Evolutionary conservation across 2,329 filamentous ascomycete genomes (phyloP), one percentile per base, ranked within the genome.

Genomic region (Bisporella sp.): DNA sequence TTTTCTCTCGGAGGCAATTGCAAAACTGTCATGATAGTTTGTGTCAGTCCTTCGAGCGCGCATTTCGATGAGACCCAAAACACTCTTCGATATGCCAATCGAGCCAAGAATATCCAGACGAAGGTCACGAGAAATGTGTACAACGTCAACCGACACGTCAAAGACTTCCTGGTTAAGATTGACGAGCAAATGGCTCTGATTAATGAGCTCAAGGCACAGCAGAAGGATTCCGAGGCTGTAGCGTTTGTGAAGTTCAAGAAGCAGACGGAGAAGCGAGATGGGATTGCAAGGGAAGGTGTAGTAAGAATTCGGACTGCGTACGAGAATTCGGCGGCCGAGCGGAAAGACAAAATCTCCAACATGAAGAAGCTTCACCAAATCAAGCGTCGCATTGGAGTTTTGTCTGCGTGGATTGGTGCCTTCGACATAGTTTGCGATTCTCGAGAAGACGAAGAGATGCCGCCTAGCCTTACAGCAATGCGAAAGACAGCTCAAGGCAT

Each of bases 1-100:
- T 99, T 99, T 70, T 96, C 92, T 0, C 80, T 99, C 0, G 93
- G 93, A 31, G 93, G 93, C 3, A 99, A 99, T 69, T 99, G 93
- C 77, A 95, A 91, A 71, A 99, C 93, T 0, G 93, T 99, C 66
- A 99, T 99, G 93, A 97, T 99, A 67, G 93, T 99, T 30, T 99
- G 93, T 63, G 89, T 99, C 48, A 96, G 91, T 60, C 93, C 93
- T 1, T 96, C 90, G 1, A 97, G 93, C 63, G 87, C 88, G 5
- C 93, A 99, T 69, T 99, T 93, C 61, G 93, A 99, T 68, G 93
- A 99, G 71, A 96, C 92, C 0, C 93, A 99, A 63, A 99, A 99
- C 68, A 99, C 93, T 0, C 76, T 99, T 13, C 87, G 95, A 61
- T 99, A 99, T 64, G 93, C 93, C 46, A 97, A 99, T 69, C 81